Evolutionary conservation across 192 early-diverging fungal genomes (phyloP).

Genomic region (Backusella morwellensis): DNA sequence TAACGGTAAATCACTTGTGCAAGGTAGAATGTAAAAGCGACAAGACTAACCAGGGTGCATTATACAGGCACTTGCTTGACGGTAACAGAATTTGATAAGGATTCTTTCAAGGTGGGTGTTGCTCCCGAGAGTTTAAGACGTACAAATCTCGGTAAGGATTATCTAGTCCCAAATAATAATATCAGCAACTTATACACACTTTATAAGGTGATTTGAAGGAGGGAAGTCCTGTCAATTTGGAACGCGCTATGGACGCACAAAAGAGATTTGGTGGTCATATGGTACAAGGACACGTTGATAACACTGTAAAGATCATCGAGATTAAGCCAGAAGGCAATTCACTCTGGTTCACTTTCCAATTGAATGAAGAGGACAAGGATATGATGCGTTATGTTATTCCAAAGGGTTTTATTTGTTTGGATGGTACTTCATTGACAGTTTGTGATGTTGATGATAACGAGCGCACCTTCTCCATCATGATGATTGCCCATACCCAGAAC

Average conservation of each 20-base stretch:
- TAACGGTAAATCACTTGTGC: conserved; percentile 62
- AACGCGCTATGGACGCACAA: conserved; percentile 85
- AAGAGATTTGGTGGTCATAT: conserved; percentile 96
- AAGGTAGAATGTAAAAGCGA: background rate
- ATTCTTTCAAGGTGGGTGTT: conserved; percentile 87
- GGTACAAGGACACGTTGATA: conserved; percentile 96
- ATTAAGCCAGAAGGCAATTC: conserved; percentile 89
- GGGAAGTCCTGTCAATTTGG: conserved; percentile 87
- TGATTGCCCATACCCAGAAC: conserved; percentile 91
- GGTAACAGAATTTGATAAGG: conserved; percentile 86
- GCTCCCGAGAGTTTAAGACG: conserved; percentile 92
- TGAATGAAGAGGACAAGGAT: conserved; percentile 45
- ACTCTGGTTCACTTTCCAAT: conserved; percentile 68
- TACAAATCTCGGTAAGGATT: conserved; percentile 79
- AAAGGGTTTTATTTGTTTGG: conserved; percentile 92
- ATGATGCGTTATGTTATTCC: conserved; percentile 85
- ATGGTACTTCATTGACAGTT: conserved; percentile 95
- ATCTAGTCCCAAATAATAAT: background rate
- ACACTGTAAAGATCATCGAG: conserved; percentile 70
- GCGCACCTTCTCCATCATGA: conserved; percentile 87
- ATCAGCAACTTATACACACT: background rate
- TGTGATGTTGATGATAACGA: conserved; percentile 78
- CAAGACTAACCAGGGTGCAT: background rate
- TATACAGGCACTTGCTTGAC: conserved; percentile 86
- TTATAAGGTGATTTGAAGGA: conserved; percentile 63